These are phyloP conservation scores for Beauveria caledonica DNA, from an alignment of 2,329 filamentous ascomycete species.

Conservation along the genomic window DNA sequence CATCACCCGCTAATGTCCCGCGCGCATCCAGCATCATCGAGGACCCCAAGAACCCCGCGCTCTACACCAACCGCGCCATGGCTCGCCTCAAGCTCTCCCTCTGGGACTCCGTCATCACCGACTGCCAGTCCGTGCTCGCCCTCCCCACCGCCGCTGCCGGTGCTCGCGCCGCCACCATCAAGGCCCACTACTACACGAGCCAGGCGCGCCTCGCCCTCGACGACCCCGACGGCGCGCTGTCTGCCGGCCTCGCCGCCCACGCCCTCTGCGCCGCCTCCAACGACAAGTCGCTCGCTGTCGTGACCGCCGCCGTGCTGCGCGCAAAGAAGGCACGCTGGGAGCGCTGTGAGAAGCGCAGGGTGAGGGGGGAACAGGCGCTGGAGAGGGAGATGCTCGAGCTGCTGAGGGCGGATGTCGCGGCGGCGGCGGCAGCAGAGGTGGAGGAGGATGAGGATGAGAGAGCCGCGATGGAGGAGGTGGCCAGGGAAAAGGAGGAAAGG, in stretches of 20 bases:
- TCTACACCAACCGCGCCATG: slow-evolving; percentile 88
- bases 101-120: slow-evolving; percentile 67
- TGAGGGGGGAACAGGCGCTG: slow-evolving; percentile 47
- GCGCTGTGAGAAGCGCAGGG: slow-evolving; percentile 54
- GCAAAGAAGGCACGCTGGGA: slow-evolving; percentile 88
- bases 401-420: slow-evolving; percentile 35
- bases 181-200: slow-evolving; percentile 75
- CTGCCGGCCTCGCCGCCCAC: slow-evolving; percentile 65
- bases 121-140: slow-evolving; percentile 68
- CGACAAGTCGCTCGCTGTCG: slow-evolving; percentile 59
- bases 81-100: slow-evolving; percentile 64
- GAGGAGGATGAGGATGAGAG: slow-evolving; percentile 35
- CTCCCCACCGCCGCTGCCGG: slow-evolving; percentile 42
- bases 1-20: background rate
- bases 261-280: slow-evolving; percentile 53
- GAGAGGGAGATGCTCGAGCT: slow-evolving; percentile 50
- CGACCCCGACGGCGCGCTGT: slow-evolving; percentile 60
- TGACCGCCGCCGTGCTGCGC: slow-evolving; percentile 65
- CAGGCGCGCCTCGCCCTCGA: slow-evolving; percentile 69
- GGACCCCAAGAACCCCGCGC: slow-evolving; percentile 65
- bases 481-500: slow-evolving; percentile 34
- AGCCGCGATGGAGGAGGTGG: slow-evolving; percentile 40
- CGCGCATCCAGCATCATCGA: slow-evolving; percentile 54
- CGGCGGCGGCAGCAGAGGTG: slow-evolving; percentile 18
- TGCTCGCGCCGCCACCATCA: slow-evolving; percentile 48